Conservation (phyloP, 2,329 filamentous ascomycete species). For the Emergomyces orientalis region DNA sequence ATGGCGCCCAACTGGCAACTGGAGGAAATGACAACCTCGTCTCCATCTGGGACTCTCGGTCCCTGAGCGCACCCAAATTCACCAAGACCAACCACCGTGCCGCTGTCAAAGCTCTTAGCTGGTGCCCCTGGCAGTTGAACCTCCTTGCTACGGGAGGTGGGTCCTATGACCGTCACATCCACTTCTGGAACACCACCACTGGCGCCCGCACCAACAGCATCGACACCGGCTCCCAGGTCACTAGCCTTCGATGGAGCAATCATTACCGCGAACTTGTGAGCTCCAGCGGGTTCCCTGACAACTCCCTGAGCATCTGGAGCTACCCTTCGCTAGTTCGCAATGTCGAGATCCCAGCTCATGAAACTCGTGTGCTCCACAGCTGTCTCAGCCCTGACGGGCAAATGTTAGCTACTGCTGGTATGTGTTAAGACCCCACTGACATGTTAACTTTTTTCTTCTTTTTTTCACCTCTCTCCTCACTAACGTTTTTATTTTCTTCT, state of each 20-base stretch:
- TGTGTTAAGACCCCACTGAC: constrained; percentile 25
- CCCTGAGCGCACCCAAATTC: constrained; percentile 89
- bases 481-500: constrained; percentile 14
- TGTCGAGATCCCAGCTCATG: constrained; percentile 93
- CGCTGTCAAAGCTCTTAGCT: constrained; percentile 93
- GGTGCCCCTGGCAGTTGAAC: constrained; percentile 99
- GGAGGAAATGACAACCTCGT: constrained; percentile 98
- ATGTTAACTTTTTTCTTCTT: not conserved
- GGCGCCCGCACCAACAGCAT: constrained; percentile 98
- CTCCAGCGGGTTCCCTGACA: constrained; percentile 97
- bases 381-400: constrained; percentile 95
- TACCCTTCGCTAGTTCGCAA: constrained; percentile 96
- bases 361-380: constrained; percentile 93
- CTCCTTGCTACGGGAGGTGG: constrained; percentile 92
- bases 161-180: constrained; percentile 93
- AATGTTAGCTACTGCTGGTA: constrained; percentile 87
- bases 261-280: constrained; percentile 97
- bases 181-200: constrained; percentile 99
- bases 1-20: constrained; percentile 92
- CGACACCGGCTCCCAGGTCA: constrained; percentile 95
- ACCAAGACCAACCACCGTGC: constrained; percentile 99
- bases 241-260: constrained; percentile 89
- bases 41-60: constrained; percentile 97
- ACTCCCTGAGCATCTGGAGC: constrained; percentile 97
- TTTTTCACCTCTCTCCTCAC: not conserved